phyloP scores from a whole-genome alignment of 768 basidiomycete genomes.

The Agaricus sinodeliciosus region DNA sequence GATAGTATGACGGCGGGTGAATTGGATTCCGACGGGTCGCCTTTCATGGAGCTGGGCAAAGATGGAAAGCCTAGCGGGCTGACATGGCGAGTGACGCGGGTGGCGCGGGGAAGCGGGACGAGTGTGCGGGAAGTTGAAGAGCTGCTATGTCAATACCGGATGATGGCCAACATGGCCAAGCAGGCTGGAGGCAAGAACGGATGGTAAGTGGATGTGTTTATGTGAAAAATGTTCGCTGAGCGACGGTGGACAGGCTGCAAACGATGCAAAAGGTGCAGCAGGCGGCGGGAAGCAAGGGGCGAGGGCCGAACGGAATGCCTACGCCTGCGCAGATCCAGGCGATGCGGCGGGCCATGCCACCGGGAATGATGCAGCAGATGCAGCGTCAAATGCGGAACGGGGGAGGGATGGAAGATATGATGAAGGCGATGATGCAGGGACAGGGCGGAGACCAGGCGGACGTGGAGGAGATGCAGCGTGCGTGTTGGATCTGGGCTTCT shows the following conservation, averaged over 20 bases:
- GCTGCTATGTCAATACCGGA: conserved; percentile 89
- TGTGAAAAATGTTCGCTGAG: not conserved
- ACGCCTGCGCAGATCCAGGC: conserved; percentile 91
- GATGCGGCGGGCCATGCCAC: conserved; percentile 94
- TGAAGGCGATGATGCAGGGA: conserved; percentile 97
- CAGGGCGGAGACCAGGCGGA: conserved; percentile 86
- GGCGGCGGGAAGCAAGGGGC: conserved; percentile 78
- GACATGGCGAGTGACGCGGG: conserved; percentile 85
- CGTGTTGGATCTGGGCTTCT: conserved; percentile 16
- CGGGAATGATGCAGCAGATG: conserved; percentile 93
- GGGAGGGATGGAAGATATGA: conserved; percentile 95
- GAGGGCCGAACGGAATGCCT: conserved; percentile 84
- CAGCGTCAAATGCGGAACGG: conserved; percentile 73
- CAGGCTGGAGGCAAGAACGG: conserved; percentile 97
- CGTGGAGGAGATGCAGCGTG: conserved; percentile 94
- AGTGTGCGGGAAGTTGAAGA: conserved; percentile 98
- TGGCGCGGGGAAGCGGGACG: conserved; percentile 91
- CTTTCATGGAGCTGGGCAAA: conserved; percentile 81
- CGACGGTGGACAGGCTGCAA: conserved; percentile 47
- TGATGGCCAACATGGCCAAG: conserved; percentile 99
- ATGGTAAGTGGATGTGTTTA: conserved; percentile 43
- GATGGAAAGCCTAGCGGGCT: conserved; percentile 81
- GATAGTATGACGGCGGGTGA: conserved; percentile 95
- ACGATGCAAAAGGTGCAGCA: conserved; percentile 92
- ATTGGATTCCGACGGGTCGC: conserved; percentile 89